Percentiles rank a stretch among this genome's conserved stretches.
These are phyloP conservation scores for Russula sp. DNA, from an alignment of 768 basidiomycete genomes.

Conservation along the genomic window DNA sequence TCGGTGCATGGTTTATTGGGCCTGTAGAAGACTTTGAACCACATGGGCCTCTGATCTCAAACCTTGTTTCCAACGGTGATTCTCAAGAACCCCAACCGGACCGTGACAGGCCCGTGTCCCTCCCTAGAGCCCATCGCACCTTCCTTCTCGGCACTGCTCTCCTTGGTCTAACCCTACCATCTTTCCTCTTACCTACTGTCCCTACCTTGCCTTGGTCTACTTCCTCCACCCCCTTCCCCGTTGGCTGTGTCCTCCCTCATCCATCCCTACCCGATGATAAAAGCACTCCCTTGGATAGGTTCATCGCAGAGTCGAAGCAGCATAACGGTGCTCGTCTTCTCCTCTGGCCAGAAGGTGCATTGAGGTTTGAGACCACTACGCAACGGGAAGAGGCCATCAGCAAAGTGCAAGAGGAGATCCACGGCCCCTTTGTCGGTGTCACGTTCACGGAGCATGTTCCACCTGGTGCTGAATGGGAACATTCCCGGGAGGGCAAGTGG, in stretches of 20 bases:
- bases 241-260: conserved; percentile 65
- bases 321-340: conserved; percentile 48
- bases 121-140: conserved; percentile 25
- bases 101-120: neutral
- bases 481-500: conserved; percentile 35
- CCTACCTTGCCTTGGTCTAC: conserved; percentile 37
- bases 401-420: conserved; percentile 33
- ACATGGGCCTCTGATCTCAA: conserved; percentile 16
- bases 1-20: conserved; percentile 55
- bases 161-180: conserved; percentile 48
- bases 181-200: conserved; percentile 39
- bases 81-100: conserved; percentile 14
- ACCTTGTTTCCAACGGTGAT: conserved; percentile 15
- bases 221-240: conserved; percentile 48
- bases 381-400: conserved; percentile 49
- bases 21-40: conserved; percentile 42
- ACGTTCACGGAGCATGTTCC: conserved; percentile 60
- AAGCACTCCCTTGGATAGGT: conserved; percentile 48
- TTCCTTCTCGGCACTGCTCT: conserved; percentile 39
- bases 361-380: conserved; percentile 48
- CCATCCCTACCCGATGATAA: conserved; percentile 37
- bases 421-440: conserved; percentile 53
- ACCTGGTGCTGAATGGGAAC: conserved; percentile 34
- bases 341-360: conserved; percentile 79
- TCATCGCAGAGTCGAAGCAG: conserved; percentile 50